These are phyloP conservation scores for Flammula alnicola DNA, from an alignment of 1,284 basidiomycete genomes.

Conservation along the genomic window DNA sequence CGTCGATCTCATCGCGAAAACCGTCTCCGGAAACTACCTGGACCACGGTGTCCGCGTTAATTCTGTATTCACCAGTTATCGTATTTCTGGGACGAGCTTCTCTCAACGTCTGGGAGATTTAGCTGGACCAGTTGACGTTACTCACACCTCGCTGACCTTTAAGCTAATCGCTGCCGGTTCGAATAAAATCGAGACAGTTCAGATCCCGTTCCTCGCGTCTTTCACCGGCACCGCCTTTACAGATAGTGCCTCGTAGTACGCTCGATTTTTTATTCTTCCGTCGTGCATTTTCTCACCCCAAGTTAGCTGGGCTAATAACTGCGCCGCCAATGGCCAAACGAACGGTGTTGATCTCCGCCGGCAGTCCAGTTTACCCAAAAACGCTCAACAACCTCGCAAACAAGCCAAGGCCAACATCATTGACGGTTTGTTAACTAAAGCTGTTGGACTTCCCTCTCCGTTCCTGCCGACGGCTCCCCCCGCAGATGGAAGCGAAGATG, in stretches of 20 bases:
- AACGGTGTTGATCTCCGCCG: constrained; percentile 54
- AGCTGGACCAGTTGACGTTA: constrained; percentile 56
- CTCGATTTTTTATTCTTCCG: constrained; percentile 11
- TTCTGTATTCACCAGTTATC: constrained; percentile 64
- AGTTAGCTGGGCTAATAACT: constrained; percentile 63
- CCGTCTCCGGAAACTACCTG: constrained; percentile 64
- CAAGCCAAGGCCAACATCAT: constrained; percentile 48
- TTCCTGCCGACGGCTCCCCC: constrained; percentile 54
- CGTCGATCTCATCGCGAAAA: constrained; percentile 58
- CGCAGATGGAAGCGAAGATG: constrained; percentile 52
- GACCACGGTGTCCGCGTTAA: constrained; percentile 68
- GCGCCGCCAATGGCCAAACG: constrained; percentile 54
- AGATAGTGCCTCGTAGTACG: constrained; percentile 57
- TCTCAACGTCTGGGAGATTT: constrained; percentile 66
- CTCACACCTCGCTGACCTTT: constrained; percentile 50
- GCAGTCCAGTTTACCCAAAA: constrained; percentile 9
- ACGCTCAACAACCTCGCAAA: constrained; percentile 24
- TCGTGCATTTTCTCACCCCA: not conserved
- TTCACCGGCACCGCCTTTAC: constrained; percentile 55
- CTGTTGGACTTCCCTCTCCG: constrained; percentile 51
- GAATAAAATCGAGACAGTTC: constrained; percentile 51
- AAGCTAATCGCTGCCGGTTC: constrained; percentile 51
- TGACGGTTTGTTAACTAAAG: constrained; percentile 45
- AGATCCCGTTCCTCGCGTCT: constrained; percentile 55
- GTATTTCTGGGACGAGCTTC: constrained; percentile 49